These are phyloP conservation scores for Colletotrichum cuscutae DNA, from an alignment of 2,329 filamentous ascomycete genomes.

Conservation along the genomic window DNA sequence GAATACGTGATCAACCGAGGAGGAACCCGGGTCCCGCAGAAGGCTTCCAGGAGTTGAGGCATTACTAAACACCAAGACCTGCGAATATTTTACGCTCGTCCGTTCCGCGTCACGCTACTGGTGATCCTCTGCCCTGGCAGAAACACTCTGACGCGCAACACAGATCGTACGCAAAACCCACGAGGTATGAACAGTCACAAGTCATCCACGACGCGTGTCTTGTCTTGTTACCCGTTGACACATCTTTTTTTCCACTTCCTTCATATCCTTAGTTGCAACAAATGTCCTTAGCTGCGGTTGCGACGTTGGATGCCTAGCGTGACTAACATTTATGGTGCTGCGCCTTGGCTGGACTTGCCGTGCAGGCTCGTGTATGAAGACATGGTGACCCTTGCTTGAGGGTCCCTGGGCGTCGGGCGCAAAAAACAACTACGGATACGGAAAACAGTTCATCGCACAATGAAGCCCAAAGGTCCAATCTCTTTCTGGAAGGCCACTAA, in stretches of 20 bases:
- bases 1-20: conserved; percentile 34
- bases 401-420: conserved; percentile 47
- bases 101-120: conserved; percentile 32
- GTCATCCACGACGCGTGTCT: background rate
- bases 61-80: conserved; percentile 37
- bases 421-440: conserved; percentile 25
- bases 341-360: conserved; percentile 49
- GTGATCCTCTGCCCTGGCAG: background rate
- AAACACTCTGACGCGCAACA: background rate
- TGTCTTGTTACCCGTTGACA: background rate
- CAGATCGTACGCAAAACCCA: background rate
- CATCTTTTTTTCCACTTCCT: background rate
- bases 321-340: conserved; percentile 24
- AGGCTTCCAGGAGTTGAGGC: background rate
- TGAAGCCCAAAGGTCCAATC: conserved; percentile 42
- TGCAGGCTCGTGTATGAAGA: conserved; percentile 47
- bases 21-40: background rate
- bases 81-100: conserved; percentile 31
- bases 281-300: background rate
- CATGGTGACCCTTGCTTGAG: conserved; percentile 46
- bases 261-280: background rate
- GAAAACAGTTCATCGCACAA: conserved; percentile 32
- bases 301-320: background rate
- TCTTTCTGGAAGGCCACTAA: conserved; percentile 41
- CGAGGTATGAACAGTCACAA: background rate